Percentiles rank a stretch among this genome's conserved stretches.
phyloP scores from a whole-genome alignment of 768 basidiomycete genomes.

The Omphalotus guepiniiformis region DNA sequence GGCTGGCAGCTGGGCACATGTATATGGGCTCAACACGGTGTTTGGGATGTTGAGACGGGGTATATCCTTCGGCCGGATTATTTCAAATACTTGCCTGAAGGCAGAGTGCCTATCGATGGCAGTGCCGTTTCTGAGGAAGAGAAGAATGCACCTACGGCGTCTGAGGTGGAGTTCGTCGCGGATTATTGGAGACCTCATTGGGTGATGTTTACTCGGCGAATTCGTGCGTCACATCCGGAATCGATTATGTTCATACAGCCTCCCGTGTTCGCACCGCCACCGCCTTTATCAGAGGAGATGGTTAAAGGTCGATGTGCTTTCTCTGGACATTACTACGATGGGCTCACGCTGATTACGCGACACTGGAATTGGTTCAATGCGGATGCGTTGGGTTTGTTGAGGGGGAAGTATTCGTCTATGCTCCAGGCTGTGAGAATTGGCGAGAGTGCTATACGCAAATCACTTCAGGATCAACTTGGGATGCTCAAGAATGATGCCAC shows the following conservation, averaged over 20 bases:
- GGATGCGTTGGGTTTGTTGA: conserved; percentile 87
- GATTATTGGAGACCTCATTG: conserved; percentile 83
- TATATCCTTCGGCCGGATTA: conserved; percentile 69
- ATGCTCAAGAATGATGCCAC: conserved; percentile 70
- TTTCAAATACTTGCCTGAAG: conserved; percentile 49
- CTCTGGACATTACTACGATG: conserved; percentile 92
- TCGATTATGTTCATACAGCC: conserved; percentile 90
- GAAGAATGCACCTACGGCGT: conserved; percentile 22
- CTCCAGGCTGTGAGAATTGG: conserved; percentile 78
- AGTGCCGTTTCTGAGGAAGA: conserved; percentile 1
- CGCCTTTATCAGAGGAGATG: conserved; percentile 44
- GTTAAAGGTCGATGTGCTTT: conserved; percentile 66
- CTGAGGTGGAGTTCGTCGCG: conserved; percentile 59
- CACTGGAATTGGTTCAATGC: conserved; percentile 97
- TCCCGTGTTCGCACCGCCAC: conserved; percentile 84
- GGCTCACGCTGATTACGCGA: conserved; percentile 85
- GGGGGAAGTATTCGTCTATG: conserved; percentile 70
- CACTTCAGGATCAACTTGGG: conserved; percentile 77
- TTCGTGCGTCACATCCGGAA: conserved; percentile 68
- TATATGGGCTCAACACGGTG: conserved; percentile 84
- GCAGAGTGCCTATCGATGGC: conserved; percentile 1
- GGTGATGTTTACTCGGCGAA: conserved; percentile 47
- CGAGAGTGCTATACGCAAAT: conserved; percentile 75
- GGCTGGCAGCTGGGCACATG: conserved; percentile 75
- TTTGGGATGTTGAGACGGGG: conserved; percentile 79